Evolutionary conservation across 2,329 filamentous ascomycete species (phyloP).

Genomic region (Hymenoscyphus repandus): DNA sequence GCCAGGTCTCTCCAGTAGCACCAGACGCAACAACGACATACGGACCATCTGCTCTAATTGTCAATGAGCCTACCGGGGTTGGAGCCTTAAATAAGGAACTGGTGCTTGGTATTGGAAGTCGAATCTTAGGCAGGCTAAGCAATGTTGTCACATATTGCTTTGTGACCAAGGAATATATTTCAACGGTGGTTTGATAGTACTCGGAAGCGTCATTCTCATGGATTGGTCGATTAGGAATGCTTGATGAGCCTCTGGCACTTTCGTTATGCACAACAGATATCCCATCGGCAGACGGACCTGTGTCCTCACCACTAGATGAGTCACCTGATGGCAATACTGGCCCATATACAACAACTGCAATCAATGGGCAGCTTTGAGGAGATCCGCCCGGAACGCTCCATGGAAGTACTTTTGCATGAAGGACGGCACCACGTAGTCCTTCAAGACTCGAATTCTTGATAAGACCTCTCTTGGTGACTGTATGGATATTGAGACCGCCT

Average conservation of each 20-base stretch:
- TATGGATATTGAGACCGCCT: constrained; percentile 71
- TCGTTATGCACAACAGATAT: constrained; percentile 14
- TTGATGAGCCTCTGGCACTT: constrained; percentile 30
- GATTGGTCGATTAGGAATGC: constrained; percentile 34
- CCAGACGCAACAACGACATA: constrained; percentile 74
- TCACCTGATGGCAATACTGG: constrained; percentile 46
- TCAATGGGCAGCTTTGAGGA: constrained; percentile 60
- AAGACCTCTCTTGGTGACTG: constrained; percentile 65
- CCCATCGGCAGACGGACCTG: constrained; percentile 18
- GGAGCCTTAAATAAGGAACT: constrained; percentile 65
- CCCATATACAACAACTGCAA: constrained; percentile 77
- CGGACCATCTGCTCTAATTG: constrained; percentile 65
- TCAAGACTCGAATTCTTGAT: constrained; percentile 66
- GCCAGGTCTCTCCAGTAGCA: constrained; percentile 78
- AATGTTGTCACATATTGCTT: constrained; percentile 67
- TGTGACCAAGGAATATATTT: constrained; percentile 81
- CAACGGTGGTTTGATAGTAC: constrained; percentile 79
- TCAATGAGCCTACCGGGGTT: constrained; percentile 65
- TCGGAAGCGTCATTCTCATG: constrained; percentile 39
- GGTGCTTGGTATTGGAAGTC: constrained; percentile 51
- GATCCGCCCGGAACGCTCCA: constrained; percentile 54
- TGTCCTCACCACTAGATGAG: constrained; percentile 18
- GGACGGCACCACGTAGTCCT: constrained; percentile 72
- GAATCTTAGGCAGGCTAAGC: constrained; percentile 61
- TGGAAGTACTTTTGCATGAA: constrained; percentile 77